Conservation (phyloP, 2,329 filamentous ascomycete genomes). For the Trichoderma afroharzianum region DNA sequence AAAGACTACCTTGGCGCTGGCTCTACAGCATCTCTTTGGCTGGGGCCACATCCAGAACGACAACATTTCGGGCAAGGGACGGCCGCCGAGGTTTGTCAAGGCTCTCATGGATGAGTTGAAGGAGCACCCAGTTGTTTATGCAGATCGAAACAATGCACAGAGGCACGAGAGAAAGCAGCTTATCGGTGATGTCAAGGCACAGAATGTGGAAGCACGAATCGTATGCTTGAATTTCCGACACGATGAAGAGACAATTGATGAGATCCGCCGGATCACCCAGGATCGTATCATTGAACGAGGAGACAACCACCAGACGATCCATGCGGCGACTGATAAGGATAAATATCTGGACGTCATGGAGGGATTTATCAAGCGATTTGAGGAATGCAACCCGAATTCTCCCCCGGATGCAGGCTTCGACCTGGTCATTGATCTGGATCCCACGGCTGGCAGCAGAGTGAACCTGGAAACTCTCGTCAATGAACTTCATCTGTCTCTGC, state of each 20-base stretch:
- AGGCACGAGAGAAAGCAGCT: slow-evolving; percentile 84
- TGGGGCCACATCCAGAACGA: slow-evolving; percentile 98
- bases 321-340: slow-evolving; percentile 67
- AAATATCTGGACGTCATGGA: slow-evolving; percentile 94
- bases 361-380: slow-evolving; percentile 82
- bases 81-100: slow-evolving; percentile 73
- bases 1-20: slow-evolving; percentile 88
- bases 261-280: slow-evolving; percentile 71
- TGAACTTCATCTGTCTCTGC: slow-evolving; percentile 71
- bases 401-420: slow-evolving; percentile 82
- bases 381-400: slow-evolving; percentile 64
- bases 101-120: slow-evolving; percentile 64
- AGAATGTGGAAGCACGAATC: slow-evolving; percentile 62
- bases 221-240: slow-evolving; percentile 90
- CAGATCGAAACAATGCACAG: slow-evolving; percentile 93
- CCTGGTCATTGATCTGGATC: slow-evolving; percentile 78
- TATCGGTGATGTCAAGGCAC: slow-evolving; percentile 68
- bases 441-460: slow-evolving; percentile 68
- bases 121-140: slow-evolving; percentile 69
- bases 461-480: slow-evolving; percentile 80
- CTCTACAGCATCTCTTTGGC: slow-evolving; percentile 74
- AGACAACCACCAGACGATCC: slow-evolving; percentile 97
- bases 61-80: slow-evolving; percentile 78
- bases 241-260: slow-evolving; percentile 67
- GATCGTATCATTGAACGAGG: slow-evolving; percentile 78